phyloP scores from a whole-genome alignment of 768 basidiomycete genomes.

The Sutorius australiensis region DNA sequence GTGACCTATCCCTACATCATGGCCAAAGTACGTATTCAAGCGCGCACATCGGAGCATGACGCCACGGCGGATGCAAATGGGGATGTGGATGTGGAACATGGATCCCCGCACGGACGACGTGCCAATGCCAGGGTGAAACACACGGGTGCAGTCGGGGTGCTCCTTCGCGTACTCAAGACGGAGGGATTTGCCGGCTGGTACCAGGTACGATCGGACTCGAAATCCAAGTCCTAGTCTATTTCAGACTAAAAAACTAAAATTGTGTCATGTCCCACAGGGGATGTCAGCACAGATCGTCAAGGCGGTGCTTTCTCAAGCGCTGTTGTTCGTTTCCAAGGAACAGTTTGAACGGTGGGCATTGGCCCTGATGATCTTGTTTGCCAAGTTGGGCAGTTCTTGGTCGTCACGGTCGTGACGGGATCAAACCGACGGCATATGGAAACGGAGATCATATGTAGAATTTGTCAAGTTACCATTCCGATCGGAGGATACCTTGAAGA shows the following conservation, averaged over 20 bases:
- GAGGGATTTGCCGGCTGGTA: conserved; percentile 95
- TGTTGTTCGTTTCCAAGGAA: conserved; percentile 96
- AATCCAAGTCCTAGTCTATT: no score
- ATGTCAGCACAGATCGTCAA: conserved; percentile 97
- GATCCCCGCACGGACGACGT: no score
- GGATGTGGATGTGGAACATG: no score
- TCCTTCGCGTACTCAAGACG: conserved; percentile 63
- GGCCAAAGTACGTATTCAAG: conserved; percentile 95
- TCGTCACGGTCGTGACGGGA: conserved; percentile 2
- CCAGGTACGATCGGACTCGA: conserved; percentile 49
- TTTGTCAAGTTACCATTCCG: no score
- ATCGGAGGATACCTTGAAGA: no score
- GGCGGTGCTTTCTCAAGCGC: conserved; percentile 91
- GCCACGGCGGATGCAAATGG: conserved; percentile 8
- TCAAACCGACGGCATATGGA: no score
- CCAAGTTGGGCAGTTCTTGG: conserved; percentile 26
- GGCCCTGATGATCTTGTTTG: conserved; percentile 56
- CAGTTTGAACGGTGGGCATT: conserved; percentile 91
- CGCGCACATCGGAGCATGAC: conserved; percentile 58
- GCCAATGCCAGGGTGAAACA: conserved; percentile 39
- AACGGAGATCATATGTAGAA: no score
- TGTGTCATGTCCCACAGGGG: conserved; percentile 48
- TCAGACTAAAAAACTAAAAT: background rate
- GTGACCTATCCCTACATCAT: conserved; percentile 95
- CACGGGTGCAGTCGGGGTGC: conserved; percentile 73